Conservation (phyloP, 2,329 filamentous ascomycete genomes). For the Byssochlamys sp. region DNA sequence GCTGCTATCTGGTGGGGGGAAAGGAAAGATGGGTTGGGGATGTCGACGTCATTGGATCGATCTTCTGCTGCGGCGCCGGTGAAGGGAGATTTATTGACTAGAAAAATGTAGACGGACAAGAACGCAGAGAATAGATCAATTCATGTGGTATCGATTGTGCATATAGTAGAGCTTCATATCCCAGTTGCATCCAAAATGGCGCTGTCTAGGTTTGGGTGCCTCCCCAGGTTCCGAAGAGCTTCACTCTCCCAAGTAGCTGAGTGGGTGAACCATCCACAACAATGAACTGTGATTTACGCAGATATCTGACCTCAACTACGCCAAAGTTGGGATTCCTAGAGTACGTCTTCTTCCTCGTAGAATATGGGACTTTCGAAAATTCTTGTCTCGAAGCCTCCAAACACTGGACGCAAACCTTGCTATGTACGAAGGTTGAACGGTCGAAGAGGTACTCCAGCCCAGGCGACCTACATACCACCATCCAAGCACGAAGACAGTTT, state of each 20-base stretch:
- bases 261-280: neutral
- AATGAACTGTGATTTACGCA: neutral
- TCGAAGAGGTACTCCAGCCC: neutral
- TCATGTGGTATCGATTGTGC: too few relatives aligned
- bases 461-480: neutral
- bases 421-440: neutral
- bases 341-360: neutral
- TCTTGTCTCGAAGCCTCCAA: neutral
- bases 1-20: neutral
- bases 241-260: neutral
- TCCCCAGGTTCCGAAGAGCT: neutral
- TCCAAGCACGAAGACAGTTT: conserved; percentile 7
- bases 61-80: neutral
- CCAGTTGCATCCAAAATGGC: too few relatives aligned
- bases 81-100: neutral
- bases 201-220: too few relatives aligned
- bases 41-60: conserved; percentile 8
- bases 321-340: neutral
- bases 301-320: neutral
- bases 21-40: neutral
- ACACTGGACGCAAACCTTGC: neutral
- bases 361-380: neutral
- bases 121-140: too few relatives aligned
- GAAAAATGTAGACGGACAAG: neutral
- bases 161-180: too few relatives aligned